phyloP scores from a whole-genome alignment of 768 basidiomycete genomes.

The Baorangia bicolor region DNA sequence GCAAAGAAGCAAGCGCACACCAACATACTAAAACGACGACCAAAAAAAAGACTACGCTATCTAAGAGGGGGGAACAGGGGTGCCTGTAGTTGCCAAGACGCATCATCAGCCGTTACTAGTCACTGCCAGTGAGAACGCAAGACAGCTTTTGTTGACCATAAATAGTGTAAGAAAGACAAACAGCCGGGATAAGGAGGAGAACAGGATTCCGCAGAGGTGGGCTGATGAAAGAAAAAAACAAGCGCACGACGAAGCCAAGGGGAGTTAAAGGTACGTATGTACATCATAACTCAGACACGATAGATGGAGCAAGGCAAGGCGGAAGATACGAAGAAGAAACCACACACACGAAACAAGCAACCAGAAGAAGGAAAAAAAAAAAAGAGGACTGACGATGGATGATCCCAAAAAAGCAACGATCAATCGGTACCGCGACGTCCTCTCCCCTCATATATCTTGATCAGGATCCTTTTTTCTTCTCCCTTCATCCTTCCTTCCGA shows the following conservation, averaged over 20 bases:
- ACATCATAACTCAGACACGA: conserved; percentile 14
- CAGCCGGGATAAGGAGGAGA: not conserved
- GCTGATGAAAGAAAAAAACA: conserved; percentile 1
- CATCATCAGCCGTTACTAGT: not conserved
- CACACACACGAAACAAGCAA: conserved; percentile 4
- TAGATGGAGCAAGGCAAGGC: conserved; percentile 12
- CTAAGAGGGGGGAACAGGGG: not conserved
- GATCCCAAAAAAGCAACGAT: conserved; percentile 7
- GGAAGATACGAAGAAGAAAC: not conserved
- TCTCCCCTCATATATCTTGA: conserved; percentile 7
- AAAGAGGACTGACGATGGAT: conserved; percentile 10
- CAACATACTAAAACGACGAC: not conserved
- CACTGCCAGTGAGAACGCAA: not conserved
- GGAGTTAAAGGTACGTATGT: conserved; percentile 11
- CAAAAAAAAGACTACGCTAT: not conserved
- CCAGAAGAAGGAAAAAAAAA: not conserved
- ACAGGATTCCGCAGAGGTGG: conserved; percentile 16
- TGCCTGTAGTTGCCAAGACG: not conserved
- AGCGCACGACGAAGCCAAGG: conserved; percentile 5
- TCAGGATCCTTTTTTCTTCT: not conserved
- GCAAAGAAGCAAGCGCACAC: not conserved
- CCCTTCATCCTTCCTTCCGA: conserved; percentile 2
- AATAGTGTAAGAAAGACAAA: conserved; percentile 19
- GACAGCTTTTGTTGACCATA: conserved; percentile 31
- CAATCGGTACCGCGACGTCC: conserved; percentile 3